Conservation (phyloP, 306 rosid genomes). For the Malus sylvestris region DNA sequence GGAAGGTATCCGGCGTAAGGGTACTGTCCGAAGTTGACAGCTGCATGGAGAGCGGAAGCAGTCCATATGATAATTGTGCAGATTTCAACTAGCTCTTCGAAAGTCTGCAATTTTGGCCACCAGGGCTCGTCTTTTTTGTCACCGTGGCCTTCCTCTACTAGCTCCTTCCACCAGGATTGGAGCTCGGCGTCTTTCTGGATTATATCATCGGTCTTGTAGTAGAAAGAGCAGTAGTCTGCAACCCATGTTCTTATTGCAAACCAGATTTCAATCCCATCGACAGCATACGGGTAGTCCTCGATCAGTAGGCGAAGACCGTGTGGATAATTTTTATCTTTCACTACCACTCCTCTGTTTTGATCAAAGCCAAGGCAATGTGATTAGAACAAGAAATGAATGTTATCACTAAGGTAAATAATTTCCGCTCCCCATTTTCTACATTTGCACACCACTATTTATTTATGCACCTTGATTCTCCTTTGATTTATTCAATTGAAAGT, state of each 20-base stretch:
- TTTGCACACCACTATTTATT: too few relatives aligned
- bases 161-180: constrained; percentile 65
- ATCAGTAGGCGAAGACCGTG: constrained; percentile 50
- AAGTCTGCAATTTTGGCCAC: constrained; percentile 52
- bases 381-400: neutral
- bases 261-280: constrained; percentile 58
- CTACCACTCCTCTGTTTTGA: constrained; percentile 51
- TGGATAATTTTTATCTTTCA: constrained; percentile 37
- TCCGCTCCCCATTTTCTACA: too few relatives aligned
- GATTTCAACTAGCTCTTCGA: constrained; percentile 30
- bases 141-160: constrained; percentile 47
- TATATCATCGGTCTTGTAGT: constrained; percentile 36
- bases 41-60: constrained; percentile 69
- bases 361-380: neutral
- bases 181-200: constrained; percentile 45
- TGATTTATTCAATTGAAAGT: neutral
- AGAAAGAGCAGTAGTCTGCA: constrained; percentile 41
- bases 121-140: constrained; percentile 44
- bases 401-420: neutral
- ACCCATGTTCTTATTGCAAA: constrained; percentile 50
- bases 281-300: constrained; percentile 58
- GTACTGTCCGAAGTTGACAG: constrained; percentile 61
- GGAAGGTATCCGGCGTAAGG: constrained; percentile 66
- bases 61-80: constrained; percentile 54
- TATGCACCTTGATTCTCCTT: neutral